Percentiles rank a stretch among this genome's conserved stretches.
Evolutionary conservation across 441 rosid species (phyloP).

Genomic region (California macrophylla): DNA sequence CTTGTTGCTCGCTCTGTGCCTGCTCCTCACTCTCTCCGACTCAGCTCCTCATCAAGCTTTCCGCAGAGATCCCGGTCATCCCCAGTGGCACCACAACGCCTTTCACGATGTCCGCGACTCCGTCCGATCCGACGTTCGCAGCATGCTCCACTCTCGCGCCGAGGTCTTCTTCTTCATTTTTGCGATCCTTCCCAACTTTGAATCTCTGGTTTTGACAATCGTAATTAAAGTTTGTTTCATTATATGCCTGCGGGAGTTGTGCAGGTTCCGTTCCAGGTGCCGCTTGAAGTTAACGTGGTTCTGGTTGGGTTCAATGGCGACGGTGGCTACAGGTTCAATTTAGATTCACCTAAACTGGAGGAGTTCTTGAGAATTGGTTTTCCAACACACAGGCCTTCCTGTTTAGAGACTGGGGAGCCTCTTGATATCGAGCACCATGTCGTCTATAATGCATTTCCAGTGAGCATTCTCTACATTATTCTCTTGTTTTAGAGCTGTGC

Average conservation of each 20-base stretch:
- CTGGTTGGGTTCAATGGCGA: conserved; percentile 76
- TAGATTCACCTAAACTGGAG: conserved; percentile 66
- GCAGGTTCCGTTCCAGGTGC: conserved; percentile 97
- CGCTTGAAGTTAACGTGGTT: conserved; percentile 81
- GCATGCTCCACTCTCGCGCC: conserved; percentile 93
- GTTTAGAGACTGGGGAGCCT: conserved; percentile 80
- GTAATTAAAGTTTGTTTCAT: not conserved
- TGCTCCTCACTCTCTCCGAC: conserved; percentile 34
- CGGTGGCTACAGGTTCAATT: conserved; percentile 67
- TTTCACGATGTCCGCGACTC: conserved; percentile 77
- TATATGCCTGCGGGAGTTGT: not conserved
- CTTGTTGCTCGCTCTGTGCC: conserved; percentile 29
- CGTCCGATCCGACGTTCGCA: conserved; percentile 81
- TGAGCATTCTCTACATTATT: conserved; percentile 22
- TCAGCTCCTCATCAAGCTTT: conserved; percentile 57
- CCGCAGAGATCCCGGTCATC: conserved; percentile 80
- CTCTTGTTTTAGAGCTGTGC: not conserved
- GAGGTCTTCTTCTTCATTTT: conserved; percentile 38
- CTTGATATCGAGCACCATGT: conserved; percentile 82
- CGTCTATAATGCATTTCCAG: conserved; percentile 67
- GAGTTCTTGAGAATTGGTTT: conserved; percentile 68
- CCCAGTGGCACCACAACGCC: conserved; percentile 97
- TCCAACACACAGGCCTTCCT: conserved; percentile 69
- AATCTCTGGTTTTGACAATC: not conserved
- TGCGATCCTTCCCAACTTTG: not conserved